Evolutionary conservation across 345 rosid genomes (phyloP), one percentile per base, ranked within the genome.

Genomic region (Pistacia atlantica): DNA sequence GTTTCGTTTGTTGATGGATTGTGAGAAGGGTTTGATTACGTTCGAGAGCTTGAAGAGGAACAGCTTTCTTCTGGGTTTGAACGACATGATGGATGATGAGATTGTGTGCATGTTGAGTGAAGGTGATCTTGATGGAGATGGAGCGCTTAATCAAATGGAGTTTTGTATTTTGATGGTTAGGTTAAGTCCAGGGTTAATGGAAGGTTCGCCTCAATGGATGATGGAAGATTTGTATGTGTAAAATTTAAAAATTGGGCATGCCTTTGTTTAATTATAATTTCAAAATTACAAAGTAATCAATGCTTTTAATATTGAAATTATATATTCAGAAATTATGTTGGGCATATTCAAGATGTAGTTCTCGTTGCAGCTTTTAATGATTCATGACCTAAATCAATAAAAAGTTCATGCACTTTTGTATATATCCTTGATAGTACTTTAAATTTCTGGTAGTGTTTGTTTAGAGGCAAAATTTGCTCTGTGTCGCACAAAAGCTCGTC

Each of bases 41-140:
- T 87, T 86, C 31, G 92, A 90, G 72, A 90, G 94, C 90, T 80
- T 90, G 87, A 90, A 80, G 88, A 83, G 85, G 81, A 90, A 87
- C 82, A 87, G 87, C 57, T 14, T 66, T n/a, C 5, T 83, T 54
- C 65, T 90, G 78, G 94, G 94, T 66, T 20, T 90, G 67, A 66
- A 84, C 28, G 89, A 87, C 67, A 80, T 90, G 85, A 73, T 86
- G 60, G 91, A 90, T 51, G 94, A 90, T 10, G 92, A 90, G 76
- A 71, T 90, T 8, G 71, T 79, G 25, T 84, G 88, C 86, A 90
- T 90, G 94, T 52, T 90, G 76, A 84, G 80, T 37, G 92, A 88
- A 69, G 94, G 90, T 13, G 94, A 90, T 74, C 67, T 87, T 75
- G 94, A 90, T 52, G 92, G 94, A 8, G 94, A 90, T 73, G 94